Evolutionary conservation across 1,139 yeast species (phyloP).

Genomic region (Diutina pseudorugosa): DNA sequence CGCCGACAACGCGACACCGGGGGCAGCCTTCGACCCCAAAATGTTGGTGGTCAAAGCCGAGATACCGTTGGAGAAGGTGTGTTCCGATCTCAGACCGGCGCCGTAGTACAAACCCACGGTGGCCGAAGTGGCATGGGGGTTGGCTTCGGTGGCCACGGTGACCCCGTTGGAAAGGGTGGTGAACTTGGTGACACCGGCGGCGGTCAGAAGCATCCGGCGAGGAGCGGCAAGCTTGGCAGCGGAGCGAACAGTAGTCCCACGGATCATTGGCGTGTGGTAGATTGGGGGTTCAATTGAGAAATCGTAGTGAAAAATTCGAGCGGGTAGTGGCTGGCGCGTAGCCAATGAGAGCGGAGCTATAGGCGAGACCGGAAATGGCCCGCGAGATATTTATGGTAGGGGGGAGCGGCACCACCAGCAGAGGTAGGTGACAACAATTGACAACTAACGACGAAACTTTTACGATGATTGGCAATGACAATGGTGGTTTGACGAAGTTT

Average conservation of each 20-base stretch:
- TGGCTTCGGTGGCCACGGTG: conserved; percentile 56
- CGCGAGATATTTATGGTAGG: background rate
- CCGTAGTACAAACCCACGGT: conserved; percentile 60
- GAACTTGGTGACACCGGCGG: conserved; percentile 48
- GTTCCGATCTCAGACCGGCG: conserved; percentile 72
- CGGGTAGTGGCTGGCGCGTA: conserved; percentile 1
- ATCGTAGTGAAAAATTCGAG: conserved; percentile 2
- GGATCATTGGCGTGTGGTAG: conserved; percentile 17
- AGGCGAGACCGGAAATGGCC: background rate
- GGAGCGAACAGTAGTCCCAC: conserved; percentile 25
- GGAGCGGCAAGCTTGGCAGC: conserved; percentile 21
- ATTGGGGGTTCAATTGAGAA: conserved; percentile 3
- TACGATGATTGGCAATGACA: background rate
- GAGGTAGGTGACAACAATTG: background rate
- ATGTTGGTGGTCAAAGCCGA: conserved; percentile 50
- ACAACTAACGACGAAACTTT: background rate
- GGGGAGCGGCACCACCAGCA: too few species aligned
- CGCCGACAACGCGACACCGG: conserved; percentile 36
- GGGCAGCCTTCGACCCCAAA: conserved; percentile 27
- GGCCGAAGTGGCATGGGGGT: conserved; percentile 42
- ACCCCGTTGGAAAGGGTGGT: conserved; percentile 65
- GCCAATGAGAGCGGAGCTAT: conserved; percentile 2
- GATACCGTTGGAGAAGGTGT: conserved; percentile 70
- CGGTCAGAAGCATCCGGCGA: conserved; percentile 48
- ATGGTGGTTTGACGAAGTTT: background rate